A percentile compares a stretch with the other conserved stretches of the same genome.
Conservation (phyloP, 345 rosid species). For the Moricandia moricandioides region DNA sequence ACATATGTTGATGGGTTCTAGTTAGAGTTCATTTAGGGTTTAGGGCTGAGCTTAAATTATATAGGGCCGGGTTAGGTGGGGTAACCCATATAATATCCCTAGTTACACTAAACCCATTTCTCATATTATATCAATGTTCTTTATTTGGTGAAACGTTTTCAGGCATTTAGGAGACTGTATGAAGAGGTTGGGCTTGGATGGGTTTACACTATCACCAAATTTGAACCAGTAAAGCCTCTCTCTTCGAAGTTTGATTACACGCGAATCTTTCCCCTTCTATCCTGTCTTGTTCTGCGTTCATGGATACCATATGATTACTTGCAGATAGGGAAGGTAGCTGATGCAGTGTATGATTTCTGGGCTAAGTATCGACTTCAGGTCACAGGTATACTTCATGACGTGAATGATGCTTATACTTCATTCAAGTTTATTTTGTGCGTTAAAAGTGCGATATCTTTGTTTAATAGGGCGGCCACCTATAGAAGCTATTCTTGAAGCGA, state of each 20-base stretch:
- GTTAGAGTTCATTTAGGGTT: too few relatives aligned
- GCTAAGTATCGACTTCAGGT: slow-evolving; percentile 81
- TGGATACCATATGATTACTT: not conserved
- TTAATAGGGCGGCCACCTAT: slow-evolving; percentile 70
- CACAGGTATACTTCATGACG: slow-evolving; percentile 47
- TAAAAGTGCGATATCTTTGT: not conserved
- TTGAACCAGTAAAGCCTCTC: slow-evolving; percentile 4
- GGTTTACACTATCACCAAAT: slow-evolving; percentile 11
- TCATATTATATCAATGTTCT: not conserved
- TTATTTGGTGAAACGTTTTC: slow-evolving; percentile 1
- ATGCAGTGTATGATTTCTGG: slow-evolving; percentile 74
- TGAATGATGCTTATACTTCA: not conserved
- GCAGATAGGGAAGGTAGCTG: slow-evolving; percentile 71
- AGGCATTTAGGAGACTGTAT: slow-evolving; percentile 44
- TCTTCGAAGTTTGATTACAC: not conserved
- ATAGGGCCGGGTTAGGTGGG: too few relatives aligned
- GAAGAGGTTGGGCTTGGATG: slow-evolving; percentile 91
- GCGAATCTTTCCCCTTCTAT: not conserved
- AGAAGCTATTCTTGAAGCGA: slow-evolving; percentile 60
- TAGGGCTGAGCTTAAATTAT: too few relatives aligned
- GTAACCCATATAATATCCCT: not conserved
- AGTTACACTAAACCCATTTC: not conserved
- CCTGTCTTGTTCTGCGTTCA: not conserved
- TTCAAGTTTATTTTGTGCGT: not conserved
- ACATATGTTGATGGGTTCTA: too few relatives aligned